phyloP scores from a whole-genome alignment of 108 stramenopile species.

The Skeletonema potamos region DNA sequence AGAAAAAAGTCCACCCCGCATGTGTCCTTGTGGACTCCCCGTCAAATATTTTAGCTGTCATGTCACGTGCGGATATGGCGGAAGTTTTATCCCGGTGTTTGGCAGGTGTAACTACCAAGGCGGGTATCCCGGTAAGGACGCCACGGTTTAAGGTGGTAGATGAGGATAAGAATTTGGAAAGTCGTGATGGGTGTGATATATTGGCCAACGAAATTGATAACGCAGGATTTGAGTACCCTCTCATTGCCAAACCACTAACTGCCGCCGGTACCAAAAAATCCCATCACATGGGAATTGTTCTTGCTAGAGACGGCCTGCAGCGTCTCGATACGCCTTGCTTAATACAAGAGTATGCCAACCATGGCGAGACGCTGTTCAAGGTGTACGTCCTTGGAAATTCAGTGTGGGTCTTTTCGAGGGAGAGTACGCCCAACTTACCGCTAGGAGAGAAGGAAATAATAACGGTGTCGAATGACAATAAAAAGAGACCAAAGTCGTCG shows the following conservation, averaged over 20 bases:
- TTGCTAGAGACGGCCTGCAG: slow-evolving; percentile 55
- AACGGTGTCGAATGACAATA: neutral
- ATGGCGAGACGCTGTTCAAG: slow-evolving; percentile 79
- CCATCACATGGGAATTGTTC: slow-evolving; percentile 78
- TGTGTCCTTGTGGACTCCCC: slow-evolving; percentile 84
- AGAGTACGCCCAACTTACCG: slow-evolving; percentile 80
- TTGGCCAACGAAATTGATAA: slow-evolving; percentile 37
- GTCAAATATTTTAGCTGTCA: slow-evolving; percentile 62
- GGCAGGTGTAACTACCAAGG: slow-evolving; percentile 44
- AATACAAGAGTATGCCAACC: slow-evolving; percentile 86
- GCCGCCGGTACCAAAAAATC: slow-evolving; percentile 84
- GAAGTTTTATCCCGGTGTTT: slow-evolving; percentile 57
- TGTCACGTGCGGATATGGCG: slow-evolving; percentile 80
- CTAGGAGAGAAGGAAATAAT: slow-evolving; percentile 22
- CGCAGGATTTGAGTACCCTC: slow-evolving; percentile 56
- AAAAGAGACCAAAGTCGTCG: neutral
- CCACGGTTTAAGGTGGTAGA: slow-evolving; percentile 65
- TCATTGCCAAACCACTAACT: slow-evolving; percentile 83
- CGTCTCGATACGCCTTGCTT: slow-evolving; percentile 50
- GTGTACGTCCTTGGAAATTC: slow-evolving; percentile 84
- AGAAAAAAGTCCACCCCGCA: slow-evolving; percentile 49
- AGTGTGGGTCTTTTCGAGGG: slow-evolving; percentile 75
- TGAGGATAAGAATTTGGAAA: slow-evolving; percentile 9
- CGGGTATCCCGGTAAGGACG: slow-evolving; percentile 67
- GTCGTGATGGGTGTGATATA: neutral